Conservation (phyloP, 169 alveolate genomes). For the Plasmodium knowlesi region DNA sequence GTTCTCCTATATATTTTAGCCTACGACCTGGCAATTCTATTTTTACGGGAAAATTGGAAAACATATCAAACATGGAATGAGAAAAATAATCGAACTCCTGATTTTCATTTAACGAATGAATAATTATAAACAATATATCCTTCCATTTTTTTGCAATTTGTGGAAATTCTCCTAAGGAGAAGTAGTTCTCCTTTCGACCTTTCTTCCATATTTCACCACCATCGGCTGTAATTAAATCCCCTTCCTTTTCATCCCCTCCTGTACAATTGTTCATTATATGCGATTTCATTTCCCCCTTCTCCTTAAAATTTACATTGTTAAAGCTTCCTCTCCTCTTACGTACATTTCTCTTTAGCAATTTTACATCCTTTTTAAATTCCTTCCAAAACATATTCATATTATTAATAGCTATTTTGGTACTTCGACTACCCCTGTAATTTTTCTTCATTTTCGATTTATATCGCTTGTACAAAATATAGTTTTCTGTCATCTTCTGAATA, state of each 20-base stretch:
- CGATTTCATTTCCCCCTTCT: neutral
- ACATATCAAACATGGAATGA: slow-evolving; percentile 21
- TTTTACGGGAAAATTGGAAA: slow-evolving; percentile 16
- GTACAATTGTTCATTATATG: neutral
- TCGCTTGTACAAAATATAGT: slow-evolving; percentile 36
- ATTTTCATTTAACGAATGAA: slow-evolving; percentile 47
- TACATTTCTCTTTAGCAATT: slow-evolving; percentile 24
- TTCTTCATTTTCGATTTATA: slow-evolving; percentile 48
- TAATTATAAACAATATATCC: slow-evolving; percentile 19
- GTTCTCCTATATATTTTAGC: slow-evolving; percentile 53
- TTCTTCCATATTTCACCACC: neutral
- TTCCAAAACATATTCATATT: slow-evolving; percentile 66
- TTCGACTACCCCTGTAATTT: slow-evolving; percentile 6
- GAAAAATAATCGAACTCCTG: slow-evolving; percentile 31
- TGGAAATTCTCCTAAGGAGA: slow-evolving; percentile 27
- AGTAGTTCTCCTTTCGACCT: neutral
- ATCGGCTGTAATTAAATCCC: neutral
- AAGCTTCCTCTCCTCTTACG: neutral
- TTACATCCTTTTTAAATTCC: slow-evolving; percentile 54
- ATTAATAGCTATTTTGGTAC: neutral
- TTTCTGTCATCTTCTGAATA: slow-evolving; percentile 22
- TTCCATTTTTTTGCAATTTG: slow-evolving; percentile 60
- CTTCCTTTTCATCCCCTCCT: neutral
- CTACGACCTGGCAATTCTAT: slow-evolving; percentile 58
- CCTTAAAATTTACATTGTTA: neutral